A percentile compares a stretch with the other conserved stretches of the same genome.
Evolutionary conservation across 768 basidiomycete species (phyloP).

Genomic region (Termitomyces sp.): DNA sequence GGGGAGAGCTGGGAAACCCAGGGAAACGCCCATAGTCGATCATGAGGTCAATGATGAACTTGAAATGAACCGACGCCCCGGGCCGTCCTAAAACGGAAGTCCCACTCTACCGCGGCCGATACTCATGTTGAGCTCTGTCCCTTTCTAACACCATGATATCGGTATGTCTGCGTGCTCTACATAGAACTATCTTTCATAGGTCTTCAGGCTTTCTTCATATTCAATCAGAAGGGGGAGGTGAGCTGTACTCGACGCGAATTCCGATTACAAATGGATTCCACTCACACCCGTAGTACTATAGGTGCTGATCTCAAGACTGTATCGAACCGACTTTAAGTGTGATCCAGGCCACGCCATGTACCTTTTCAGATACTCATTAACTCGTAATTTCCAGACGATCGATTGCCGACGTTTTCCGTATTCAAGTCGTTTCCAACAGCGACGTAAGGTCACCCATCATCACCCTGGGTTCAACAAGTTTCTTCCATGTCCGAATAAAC

Average conservation of each 20-base stretch:
- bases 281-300: constrained; percentile 28
- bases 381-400: constrained; percentile 61
- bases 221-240: constrained; percentile 99
- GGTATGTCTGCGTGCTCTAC: constrained; percentile 12
- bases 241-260: constrained; percentile 18
- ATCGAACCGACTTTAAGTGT: constrained; percentile 96
- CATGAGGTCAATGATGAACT: background rate
- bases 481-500: constrained; percentile 96
- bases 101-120: constrained; percentile 1
- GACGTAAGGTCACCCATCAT: constrained; percentile 97
- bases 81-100: constrained; percentile 8
- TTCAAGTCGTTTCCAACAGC: constrained; percentile 97
- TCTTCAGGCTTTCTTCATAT: constrained; percentile 92
- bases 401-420: constrained; percentile 96
- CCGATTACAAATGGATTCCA: constrained; percentile 2
- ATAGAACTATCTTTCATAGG: background rate
- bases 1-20: background rate
- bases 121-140: constrained; percentile 1
- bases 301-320: constrained; percentile 95
- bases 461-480: constrained; percentile 95
- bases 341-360: constrained; percentile 17
- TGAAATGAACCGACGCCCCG: too few species aligned
- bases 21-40: background rate
- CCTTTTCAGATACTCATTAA: background rate
- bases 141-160: constrained; percentile 25